Percentiles rank a stretch among this genome's conserved stretches.
phyloP scores from a whole-genome alignment of 2,329 filamentous ascomycete species.

The Fusarium sp. region DNA sequence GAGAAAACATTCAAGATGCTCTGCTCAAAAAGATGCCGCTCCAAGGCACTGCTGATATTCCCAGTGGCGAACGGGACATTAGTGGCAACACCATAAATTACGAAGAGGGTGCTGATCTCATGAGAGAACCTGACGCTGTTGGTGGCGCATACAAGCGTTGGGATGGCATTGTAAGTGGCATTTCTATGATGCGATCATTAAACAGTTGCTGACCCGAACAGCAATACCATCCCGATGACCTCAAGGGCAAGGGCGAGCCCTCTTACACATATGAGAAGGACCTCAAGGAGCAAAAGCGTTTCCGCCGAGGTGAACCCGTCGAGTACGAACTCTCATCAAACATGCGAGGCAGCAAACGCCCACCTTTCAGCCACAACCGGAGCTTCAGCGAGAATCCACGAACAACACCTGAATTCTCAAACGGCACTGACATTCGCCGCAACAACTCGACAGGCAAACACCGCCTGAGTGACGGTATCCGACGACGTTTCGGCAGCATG shows the following conservation, averaged over 20 bases:
- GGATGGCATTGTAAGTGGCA: conserved; percentile 72
- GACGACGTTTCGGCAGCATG: conserved; percentile 64
- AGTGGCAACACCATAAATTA: conserved; percentile 80
- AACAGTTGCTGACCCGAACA: conserved; percentile 44
- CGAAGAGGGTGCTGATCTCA: conserved; percentile 86
- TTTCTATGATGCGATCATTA: background rate
- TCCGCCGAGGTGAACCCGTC: conserved; percentile 47
- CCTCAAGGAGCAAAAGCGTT: conserved; percentile 66
- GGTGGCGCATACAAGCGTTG: conserved; percentile 84
- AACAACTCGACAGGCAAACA: conserved; percentile 56
- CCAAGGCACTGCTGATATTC: conserved; percentile 81
- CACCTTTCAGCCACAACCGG: conserved; percentile 51
- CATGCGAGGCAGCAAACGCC: conserved; percentile 34
- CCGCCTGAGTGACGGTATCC: conserved; percentile 61
- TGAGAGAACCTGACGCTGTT: conserved; percentile 74
- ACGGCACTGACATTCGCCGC: conserved; percentile 47
- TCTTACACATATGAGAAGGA: conserved; percentile 76
- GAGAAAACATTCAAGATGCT: conserved; percentile 79
- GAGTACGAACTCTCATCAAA: conserved; percentile 62
- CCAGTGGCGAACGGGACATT: conserved; percentile 75
- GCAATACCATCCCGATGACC: conserved; percentile 78
- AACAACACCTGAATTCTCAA: conserved; percentile 38
- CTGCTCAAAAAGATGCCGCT: conserved; percentile 79
- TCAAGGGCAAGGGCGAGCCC: conserved; percentile 86
- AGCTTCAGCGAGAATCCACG: conserved; percentile 56